Conservation (phyloP, 768 basidiomycete genomes). For the Agaricus sinodeliciosus region DNA sequence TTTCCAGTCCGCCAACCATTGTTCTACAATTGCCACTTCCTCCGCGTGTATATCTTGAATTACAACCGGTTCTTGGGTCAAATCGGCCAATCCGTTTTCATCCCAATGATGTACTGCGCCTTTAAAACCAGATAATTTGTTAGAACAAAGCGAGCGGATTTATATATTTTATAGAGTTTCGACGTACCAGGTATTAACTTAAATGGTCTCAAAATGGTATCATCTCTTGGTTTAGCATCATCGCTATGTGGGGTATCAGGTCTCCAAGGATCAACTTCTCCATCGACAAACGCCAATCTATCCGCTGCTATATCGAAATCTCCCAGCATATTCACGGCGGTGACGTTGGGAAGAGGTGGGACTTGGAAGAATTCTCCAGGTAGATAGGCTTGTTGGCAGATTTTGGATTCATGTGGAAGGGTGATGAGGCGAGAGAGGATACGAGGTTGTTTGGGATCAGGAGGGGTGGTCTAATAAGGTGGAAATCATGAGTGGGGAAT, state of each 20-base stretch:
- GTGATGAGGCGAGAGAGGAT: slow-evolving; percentile 78
- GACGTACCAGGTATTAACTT: slow-evolving; percentile 78
- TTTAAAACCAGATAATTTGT: slow-evolving; percentile 17
- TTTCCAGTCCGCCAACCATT: slow-evolving; percentile 59
- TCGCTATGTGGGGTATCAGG: slow-evolving; percentile 79
- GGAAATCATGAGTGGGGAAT: background rate
- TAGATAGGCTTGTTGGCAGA: slow-evolving; percentile 47
- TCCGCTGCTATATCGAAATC: slow-evolving; percentile 78
- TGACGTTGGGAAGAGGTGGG: slow-evolving; percentile 71
- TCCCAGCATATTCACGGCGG: slow-evolving; percentile 78
- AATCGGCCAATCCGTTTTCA: slow-evolving; percentile 66
- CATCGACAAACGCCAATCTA: slow-evolving; percentile 82
- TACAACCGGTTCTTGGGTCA: slow-evolving; percentile 60
- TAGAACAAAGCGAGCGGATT: background rate
- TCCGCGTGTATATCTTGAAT: slow-evolving; percentile 78
- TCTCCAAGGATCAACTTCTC: slow-evolving; percentile 90
- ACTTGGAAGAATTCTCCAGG: slow-evolving; percentile 72
- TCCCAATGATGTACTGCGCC: slow-evolving; percentile 72
- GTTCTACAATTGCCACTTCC: slow-evolving; percentile 71
- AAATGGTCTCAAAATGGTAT: slow-evolving; percentile 73
- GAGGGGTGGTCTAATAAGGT: slow-evolving; percentile 60
- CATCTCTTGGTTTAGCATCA: slow-evolving; percentile 59
- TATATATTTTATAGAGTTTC: background rate
- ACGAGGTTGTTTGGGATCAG: slow-evolving; percentile 57
- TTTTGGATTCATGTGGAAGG: slow-evolving; percentile 29